Evolutionary conservation across 306 rosid species (phyloP), one percentile per base, ranked within the genome.

Genomic region (Argentina anserina): DNA sequence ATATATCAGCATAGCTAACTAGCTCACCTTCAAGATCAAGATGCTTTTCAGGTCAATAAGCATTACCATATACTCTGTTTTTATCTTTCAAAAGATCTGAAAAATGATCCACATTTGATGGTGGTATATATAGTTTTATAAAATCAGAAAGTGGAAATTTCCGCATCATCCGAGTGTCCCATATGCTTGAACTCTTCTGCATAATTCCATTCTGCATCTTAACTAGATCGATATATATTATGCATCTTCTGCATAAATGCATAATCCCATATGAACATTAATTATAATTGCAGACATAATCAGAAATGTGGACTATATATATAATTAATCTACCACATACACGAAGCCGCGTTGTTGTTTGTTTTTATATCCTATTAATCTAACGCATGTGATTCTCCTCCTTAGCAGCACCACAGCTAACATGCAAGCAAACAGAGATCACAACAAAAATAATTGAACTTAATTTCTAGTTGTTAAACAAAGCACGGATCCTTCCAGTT

Each of bases 31-130:
- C 63, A 21, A 31, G 61, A 73, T 73, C 62, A 21, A 39, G 66
- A 76, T 61, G 79, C 69, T n/a, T n/a, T 72, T 71, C 75, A 59
- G 69, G 68, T 68, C 73, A 62, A 74, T 46, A 56, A 69, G 64
- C 79, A 64, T 49, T 0, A 42, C 46, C 17, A 20, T 62, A 37
- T 13, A 20, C 23, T 5, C 9, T 33, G 11, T 13, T 34, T 34
- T 9, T 18, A 31, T n/a, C n/a, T 8, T 9, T 20, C 1, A 67
- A 46, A n/a, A 18, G 3, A 2, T 31, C 8, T 18, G 18, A 1
- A 40, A 66, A 66, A 15, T 26, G 37, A 9, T 67, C 17, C 56
- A 43, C 49, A 42, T 41, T 23, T 21, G 17, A n/a, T 23, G 52
- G 23, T 21, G 14, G 4, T 18, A 17, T 29, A 18, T 29, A 46